These are phyloP conservation scores for Dillenia suffruticosa DNA, from an alignment of 164 flowering plant species.

Conservation along the genomic window DNA sequence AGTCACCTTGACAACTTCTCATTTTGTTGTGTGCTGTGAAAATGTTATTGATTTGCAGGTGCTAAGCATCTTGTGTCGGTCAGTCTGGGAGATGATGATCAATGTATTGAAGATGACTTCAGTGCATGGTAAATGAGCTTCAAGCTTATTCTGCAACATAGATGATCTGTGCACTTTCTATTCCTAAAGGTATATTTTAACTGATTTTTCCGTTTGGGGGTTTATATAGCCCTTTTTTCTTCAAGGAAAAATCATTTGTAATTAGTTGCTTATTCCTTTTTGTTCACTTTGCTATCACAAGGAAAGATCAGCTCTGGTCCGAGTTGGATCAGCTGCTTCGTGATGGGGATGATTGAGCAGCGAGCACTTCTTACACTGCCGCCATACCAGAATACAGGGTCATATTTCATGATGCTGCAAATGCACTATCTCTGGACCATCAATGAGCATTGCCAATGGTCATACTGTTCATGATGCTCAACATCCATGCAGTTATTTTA, in stretches of 20 bases:
- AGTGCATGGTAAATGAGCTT: constrained; percentile 64
- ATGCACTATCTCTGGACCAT: constrained; percentile 34
- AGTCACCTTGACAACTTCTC: too few species aligned
- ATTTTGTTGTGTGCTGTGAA: too few species aligned
- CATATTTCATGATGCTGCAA: constrained; percentile 51
- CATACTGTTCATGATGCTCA: constrained; percentile 80
- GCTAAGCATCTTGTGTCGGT: constrained; percentile 75
- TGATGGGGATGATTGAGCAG: constrained; percentile 69
- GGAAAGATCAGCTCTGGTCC: constrained; percentile 89
- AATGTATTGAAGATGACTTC: constrained; percentile 98
- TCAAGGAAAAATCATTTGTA: neutral
- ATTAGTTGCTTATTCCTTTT: too few species aligned
- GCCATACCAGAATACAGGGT: constrained; percentile 81
- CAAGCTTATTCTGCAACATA: neutral
- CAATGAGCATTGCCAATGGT: constrained; percentile 60
- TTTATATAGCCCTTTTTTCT: neutral
- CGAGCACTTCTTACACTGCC: constrained; percentile 88
- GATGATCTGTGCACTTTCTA: too few species aligned
- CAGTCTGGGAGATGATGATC: constrained; percentile 99
- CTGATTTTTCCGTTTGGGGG: neutral
- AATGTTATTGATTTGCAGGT: constrained; percentile 39
- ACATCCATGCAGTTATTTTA: constrained; percentile 80
- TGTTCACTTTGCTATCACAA: constrained; percentile 18
- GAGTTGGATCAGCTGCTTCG: constrained; percentile 86
- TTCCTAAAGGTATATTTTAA: neutral